Base-by-base conservation (phyloP, 208 protist genomes). In the Pavlovales sp. region DNA sequence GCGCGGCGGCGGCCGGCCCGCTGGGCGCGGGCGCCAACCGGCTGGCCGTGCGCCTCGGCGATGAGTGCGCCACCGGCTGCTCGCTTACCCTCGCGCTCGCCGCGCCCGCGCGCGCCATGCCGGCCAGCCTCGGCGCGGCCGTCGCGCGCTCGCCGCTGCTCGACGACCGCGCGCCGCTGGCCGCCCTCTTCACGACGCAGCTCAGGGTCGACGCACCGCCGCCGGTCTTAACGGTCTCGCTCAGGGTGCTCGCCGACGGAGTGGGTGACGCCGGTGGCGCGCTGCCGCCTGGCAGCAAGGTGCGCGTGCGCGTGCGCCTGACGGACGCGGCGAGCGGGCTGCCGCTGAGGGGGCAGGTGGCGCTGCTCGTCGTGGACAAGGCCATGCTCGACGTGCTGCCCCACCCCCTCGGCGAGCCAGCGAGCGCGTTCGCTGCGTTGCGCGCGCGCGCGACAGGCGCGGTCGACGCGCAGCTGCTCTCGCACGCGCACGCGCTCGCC, bases 1-100 rank as follows among this genome's bases (percentile, higher is more conserved):
- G 41, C 41, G 1, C 18, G 2, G 0, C 37, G 37, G 37, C 34
- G 67, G 1, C 67, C 2, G 26, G 26, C 28, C 30, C 83, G 71
- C 83, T 79, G 10, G 20, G 40, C 20, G 37, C 44, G 4, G 67
- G 83, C 36, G 67, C 28, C 40, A 11, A 10, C 37, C 0, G 7
- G 30, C 37, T 46, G 39, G 28, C 30, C 8, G 14, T 87, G 11
- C 38, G 14, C 18, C 26, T 87, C 40, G 83, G 83, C 71, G 40
- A 26, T 5, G 83, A 87, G 83, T 87, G 83, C 46, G 38, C n/a
- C 7, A 26, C 22, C 30, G 83, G 67, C 67, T 87, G 83, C 67
- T 0, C 0, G 11, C 11, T 87, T 67, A 8, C 38, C 4, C 41
- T 87, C 28, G 10, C 30, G 10, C 83, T 87, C 67, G 67, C 67